Base-by-base conservation (phyloP, 2,329 filamentous ascomycete genomes). In the Neurospora crassa region DNA sequence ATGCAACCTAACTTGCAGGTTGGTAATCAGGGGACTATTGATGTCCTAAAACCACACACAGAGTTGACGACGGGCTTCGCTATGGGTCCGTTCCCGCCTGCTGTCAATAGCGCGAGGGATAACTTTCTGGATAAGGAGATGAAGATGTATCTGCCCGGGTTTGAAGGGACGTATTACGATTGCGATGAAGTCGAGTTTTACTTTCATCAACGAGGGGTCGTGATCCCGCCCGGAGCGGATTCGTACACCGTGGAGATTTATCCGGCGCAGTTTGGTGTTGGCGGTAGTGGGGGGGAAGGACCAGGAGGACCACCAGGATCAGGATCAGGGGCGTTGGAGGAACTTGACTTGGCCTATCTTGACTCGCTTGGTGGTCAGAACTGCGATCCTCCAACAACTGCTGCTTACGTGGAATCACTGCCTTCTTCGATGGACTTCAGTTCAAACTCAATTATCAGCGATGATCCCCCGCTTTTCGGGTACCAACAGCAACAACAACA, bases 131-230 rank as follows among this genome's bases (percentile, higher is more conserved):
- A 84, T 45, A 77, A 79, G 14, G 82, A 83, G 18, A 83, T 91
- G 74, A 81, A 81, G 24, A 84, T 87, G 74, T 84, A 84, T 47
- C 79, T 90, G 8, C 84, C 86, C 0, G 91, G 88, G 0, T 91
- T 90, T 73, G 87, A 91, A 72, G 92, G 92, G 5, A 88, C 92
- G 69, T 96, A 92, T 83, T 92, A 91, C 75, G 92, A 96, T 77
- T 82, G 89, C 0, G 86, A 92, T 72, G 93, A 96, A 78, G 89
- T 94, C 0, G 91, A 96, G 79, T 84, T 87, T 14, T 96, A 94
- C 77, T 81, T 96, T 2, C 85, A 85, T 53, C 84, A 87, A 68
- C 86, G 87, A 40, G 89, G 89, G 5, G 86, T 93, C 40, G 78
- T 83, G 67, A 88, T 94, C 69, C 86, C 90, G 11, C 84, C 86